Conservation (phyloP, 1,139 yeast species). For the Pneumocystis oryctolagi region DNA sequence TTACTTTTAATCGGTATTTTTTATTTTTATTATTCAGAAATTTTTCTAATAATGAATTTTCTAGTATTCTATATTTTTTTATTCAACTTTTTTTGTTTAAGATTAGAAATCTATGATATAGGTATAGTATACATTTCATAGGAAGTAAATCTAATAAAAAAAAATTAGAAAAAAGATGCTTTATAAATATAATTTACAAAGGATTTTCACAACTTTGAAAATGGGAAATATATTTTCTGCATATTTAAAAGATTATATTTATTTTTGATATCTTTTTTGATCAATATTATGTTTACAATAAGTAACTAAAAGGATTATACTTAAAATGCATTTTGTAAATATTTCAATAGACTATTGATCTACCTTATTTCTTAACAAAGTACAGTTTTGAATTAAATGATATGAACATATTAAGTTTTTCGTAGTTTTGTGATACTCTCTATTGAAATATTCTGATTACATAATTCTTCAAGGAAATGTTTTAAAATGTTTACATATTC, state of each 20-base stretch:
- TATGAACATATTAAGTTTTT: neutral
- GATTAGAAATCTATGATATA: neutral
- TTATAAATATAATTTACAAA: neutral
- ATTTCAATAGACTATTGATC: neutral
- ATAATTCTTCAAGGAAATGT: neutral
- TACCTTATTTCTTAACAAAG: neutral
- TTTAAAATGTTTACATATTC: neutral
- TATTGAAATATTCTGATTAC: neutral
- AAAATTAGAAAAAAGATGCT: neutral
- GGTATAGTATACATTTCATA: neutral
- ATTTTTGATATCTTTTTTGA: neutral
- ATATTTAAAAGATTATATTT: neutral
- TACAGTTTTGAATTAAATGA: neutral
- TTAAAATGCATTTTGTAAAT: neutral
- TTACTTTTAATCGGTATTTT: slow-evolving; percentile 34
- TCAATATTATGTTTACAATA: neutral
- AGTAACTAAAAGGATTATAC: neutral
- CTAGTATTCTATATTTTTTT: slow-evolving; percentile 24
- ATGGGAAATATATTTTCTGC: neutral
- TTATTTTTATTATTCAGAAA: slow-evolving; percentile 56
- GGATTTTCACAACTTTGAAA: neutral
- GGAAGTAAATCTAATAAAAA: neutral
- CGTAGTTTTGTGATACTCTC: neutral
- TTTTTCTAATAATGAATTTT: slow-evolving; percentile 76
- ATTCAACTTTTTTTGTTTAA: neutral